Conservation (phyloP, 108 stramenopile species). For the Conticribra guillardii region DNA sequence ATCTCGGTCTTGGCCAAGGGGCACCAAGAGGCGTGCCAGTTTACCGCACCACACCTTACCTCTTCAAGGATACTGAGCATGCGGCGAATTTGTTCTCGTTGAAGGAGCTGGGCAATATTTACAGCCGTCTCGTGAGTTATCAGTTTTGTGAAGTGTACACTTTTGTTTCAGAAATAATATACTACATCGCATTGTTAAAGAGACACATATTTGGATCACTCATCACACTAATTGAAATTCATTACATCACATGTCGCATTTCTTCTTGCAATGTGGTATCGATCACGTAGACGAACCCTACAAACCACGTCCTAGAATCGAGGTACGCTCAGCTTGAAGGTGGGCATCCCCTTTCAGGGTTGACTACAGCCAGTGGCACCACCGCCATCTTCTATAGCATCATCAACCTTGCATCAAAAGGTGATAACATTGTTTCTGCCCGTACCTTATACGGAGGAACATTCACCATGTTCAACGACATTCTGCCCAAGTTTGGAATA, state of each 20-base stretch:
- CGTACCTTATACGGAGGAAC: slow-evolving; percentile 75
- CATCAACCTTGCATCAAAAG: slow-evolving; percentile 69
- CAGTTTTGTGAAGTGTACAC: neutral
- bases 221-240: too few species aligned
- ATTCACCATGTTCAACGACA: slow-evolving; percentile 79
- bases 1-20: slow-evolving; percentile 56
- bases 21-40: slow-evolving; percentile 80
- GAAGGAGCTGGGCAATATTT: slow-evolving; percentile 89
- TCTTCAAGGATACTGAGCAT: slow-evolving; percentile 78
- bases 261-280: too few species aligned
- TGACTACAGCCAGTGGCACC: slow-evolving; percentile 21
- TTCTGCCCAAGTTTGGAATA: slow-evolving; percentile 81
- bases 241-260: too few species aligned
- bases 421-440: slow-evolving; percentile 87
- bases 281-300: slow-evolving; percentile 75
- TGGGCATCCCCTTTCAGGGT: slow-evolving; percentile 29
- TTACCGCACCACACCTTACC: slow-evolving; percentile 76
- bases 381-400: slow-evolving; percentile 79
- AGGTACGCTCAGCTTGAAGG: slow-evolving; percentile 82
- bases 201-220: too few species aligned
- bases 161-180: neutral
- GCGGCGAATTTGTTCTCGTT: slow-evolving; percentile 86
- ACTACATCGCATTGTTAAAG: too few species aligned
- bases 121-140: slow-evolving; percentile 47
- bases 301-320: slow-evolving; percentile 76